Base-by-base conservation (phyloP, 2,329 filamentous ascomycete species). In the Aspergillus brunneoviolaceus region DNA sequence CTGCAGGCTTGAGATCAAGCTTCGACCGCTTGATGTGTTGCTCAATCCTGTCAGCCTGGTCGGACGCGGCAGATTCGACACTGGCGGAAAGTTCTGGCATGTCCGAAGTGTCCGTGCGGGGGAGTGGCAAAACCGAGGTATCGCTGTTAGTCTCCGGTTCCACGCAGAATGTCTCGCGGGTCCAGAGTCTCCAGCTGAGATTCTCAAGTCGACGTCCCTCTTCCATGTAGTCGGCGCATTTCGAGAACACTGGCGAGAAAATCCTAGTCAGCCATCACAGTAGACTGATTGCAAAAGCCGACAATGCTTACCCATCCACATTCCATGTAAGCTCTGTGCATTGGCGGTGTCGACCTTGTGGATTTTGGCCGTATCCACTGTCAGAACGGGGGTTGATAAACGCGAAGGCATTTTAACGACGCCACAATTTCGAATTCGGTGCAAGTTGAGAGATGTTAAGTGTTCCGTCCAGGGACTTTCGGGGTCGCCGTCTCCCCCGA, bases 131-230 rank as follows among this genome's bases (percentile, higher is more conserved):
- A 67, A 82, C 75, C 58, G 83, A 79, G 27, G 79, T 78, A 69
- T 83, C 81, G 67, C 83, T 81, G 60, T 84, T 81, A 45, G 65
- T 74, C 55, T 72, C 70, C n/a, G 84, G 84, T 63, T 91, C 89
- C 77, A 89, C 93, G 78, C 93, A 96, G 70, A 96, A 92, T 11
- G 91, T 94, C 75, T 98, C 93, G 70, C 92, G 86, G 70, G 92
- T 96, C 94, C 93, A 98, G 63, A 98, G 81, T 70, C 95, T 84
- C 95, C 95, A 98, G 75, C 90, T 96, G 64, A 99, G 82, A 80
- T 99, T 98, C 76, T 98, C 95, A 74, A 97, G 82, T 72, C 95
- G 85, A 73, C 91, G 88, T 59, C 95, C 95, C 77, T 98, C 90
- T 74, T 96, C 91, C 75, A 98, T 89, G 55, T 93, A 95, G 72